phyloP scores from a whole-genome alignment of 1,284 basidiomycete genomes.

The Meira miltonrushii region DNA sequence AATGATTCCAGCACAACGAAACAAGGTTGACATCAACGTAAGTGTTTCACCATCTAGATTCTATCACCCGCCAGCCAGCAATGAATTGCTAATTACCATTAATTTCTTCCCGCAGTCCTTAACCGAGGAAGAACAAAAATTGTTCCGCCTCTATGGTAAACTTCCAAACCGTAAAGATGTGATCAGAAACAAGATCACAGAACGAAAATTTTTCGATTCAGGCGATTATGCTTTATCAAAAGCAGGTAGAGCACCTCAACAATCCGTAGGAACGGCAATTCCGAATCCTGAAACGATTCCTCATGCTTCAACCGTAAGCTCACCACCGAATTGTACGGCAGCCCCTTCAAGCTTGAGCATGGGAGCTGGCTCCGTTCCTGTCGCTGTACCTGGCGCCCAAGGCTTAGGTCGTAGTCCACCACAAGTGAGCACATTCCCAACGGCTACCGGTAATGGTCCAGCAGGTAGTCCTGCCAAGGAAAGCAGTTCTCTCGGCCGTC shows the following conservation, averaged over 20 bases:
- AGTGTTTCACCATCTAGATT: conserved; percentile 41
- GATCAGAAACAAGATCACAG: conserved; percentile 92
- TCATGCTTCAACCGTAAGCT: conserved; percentile 48
- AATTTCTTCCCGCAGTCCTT: conserved; percentile 61
- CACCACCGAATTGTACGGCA: conserved; percentile 17
- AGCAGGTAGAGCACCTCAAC: conserved; percentile 81
- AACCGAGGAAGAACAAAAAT: conserved; percentile 84
- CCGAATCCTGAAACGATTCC: conserved; percentile 72
- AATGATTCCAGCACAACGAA: conserved; percentile 76
- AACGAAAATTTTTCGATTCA: conserved; percentile 96
- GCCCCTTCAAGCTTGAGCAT: conserved; percentile 8
- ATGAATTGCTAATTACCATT: background rate
- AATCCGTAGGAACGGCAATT: conserved; percentile 83
- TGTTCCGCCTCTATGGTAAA: conserved; percentile 91
- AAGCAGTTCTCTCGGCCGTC: conserved; percentile 31
- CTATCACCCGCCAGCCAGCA: background rate
- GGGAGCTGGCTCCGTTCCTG: conserved; percentile 5
- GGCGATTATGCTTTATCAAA: conserved; percentile 95
- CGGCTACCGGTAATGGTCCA: conserved; percentile 18
- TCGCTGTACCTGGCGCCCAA: conserved; percentile 13
- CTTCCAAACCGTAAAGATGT: conserved; percentile 86
- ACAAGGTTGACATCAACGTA: conserved; percentile 86
- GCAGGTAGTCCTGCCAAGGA: conserved; percentile 35
- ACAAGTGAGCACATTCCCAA: conserved; percentile 36
- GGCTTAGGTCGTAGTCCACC: conserved; percentile 14